Base-by-base conservation (phyloP, 2,329 filamentous ascomycete species). In the Trichothecium sympodiale region DNA sequence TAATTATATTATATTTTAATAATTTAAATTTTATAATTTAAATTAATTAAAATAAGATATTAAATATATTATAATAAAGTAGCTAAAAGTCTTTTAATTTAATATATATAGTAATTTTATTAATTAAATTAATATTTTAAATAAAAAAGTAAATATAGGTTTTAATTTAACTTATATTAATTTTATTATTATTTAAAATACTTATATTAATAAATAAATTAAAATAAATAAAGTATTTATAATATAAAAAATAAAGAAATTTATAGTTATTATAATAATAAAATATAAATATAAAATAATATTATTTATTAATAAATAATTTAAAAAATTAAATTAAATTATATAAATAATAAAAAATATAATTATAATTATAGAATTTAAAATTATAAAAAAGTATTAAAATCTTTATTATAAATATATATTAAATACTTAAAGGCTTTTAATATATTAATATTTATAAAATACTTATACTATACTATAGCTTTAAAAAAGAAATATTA, bases 341-440 rank as follows among this genome's bases (percentile, higher is more conserved):
- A 13, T 37, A 8, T 35, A 35, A 27, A 29, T 33, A 33, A 9
- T 26, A 27, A 28, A 35, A n/a, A n/a, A n/a, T 16, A 17, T 38
- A 38, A n/a, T 33, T 20, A 33, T 20, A 37, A 26, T 34, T 20
- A 33, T 33, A 15, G n/a, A n/a, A n/a, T n/a, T n/a, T n/a, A n/a
- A n/a, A n/a, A n/a, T n/a, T n/a, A n/a, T n/a, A n/a, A n/a, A n/a
- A n/a, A n/a, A n/a, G n/a, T n/a, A n/a, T n/a, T n/a, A n/a, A n/a
- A n/a, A n/a, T n/a, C n/a, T n/a, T n/a, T n/a, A n/a, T n/a, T n/a
- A n/a, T n/a, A n/a, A n/a, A n/a, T n/a, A n/a, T n/a, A n/a, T n/a
- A n/a, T n/a, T n/a, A n/a, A n/a, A n/a, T n/a, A n/a, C n/a, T n/a
- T n/a, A n/a, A n/a, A n/a, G n/a, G n/a, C n/a, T n/a, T n/a, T n/a